A percentile compares a stretch with the other conserved stretches of the same genome.
Conservation (phyloP, 1,139 yeast genomes). For the Debaryomyces singareniensis region DNA sequence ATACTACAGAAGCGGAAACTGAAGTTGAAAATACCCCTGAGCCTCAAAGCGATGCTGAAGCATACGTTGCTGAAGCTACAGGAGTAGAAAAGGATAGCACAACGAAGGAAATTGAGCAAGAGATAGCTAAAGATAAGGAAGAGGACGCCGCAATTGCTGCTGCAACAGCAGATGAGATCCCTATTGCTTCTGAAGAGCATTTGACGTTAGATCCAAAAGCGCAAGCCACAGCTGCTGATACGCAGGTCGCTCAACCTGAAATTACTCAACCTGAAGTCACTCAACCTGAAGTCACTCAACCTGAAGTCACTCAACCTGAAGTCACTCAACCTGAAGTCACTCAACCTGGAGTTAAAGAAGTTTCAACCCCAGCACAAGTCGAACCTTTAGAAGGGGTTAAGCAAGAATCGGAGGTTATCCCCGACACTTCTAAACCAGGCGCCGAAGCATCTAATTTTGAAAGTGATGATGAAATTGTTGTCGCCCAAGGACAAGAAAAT, state of each 20-base stretch:
- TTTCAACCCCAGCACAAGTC: background rate
- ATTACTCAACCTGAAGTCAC: background rate
- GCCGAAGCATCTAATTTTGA: constrained; percentile 8
- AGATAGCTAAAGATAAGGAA: constrained; percentile 1
- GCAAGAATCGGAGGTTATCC: constrained; percentile 1
- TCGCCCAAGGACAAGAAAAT: constrained; percentile 29
- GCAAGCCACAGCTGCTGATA: constrained; percentile 4
- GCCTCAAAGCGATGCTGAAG: constrained; percentile 9
- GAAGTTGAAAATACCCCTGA: constrained; percentile 16
- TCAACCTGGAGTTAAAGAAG: constrained; percentile 8
- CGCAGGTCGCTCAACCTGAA: constrained; percentile 1
- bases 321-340: constrained; percentile 21
- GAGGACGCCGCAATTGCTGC: background rate
- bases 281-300: constrained; percentile 7
- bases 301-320: constrained; percentile 6
- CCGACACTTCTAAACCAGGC: constrained; percentile 1
- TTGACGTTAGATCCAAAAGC: constrained; percentile 28
- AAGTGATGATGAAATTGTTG: constrained; percentile 31
- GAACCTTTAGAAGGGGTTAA: constrained; percentile 1
- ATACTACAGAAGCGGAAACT: constrained; percentile 5
- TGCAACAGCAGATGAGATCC: background rate
- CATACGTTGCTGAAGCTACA: background rate
- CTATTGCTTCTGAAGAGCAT: constrained; percentile 15
- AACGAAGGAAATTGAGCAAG: constrained; percentile 2
- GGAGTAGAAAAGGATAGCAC: constrained; percentile 1